These are phyloP conservation scores for Oropetium thomaeum DNA, from an alignment of 176 grass and related monocot genomes.

Conservation along the genomic window DNA sequence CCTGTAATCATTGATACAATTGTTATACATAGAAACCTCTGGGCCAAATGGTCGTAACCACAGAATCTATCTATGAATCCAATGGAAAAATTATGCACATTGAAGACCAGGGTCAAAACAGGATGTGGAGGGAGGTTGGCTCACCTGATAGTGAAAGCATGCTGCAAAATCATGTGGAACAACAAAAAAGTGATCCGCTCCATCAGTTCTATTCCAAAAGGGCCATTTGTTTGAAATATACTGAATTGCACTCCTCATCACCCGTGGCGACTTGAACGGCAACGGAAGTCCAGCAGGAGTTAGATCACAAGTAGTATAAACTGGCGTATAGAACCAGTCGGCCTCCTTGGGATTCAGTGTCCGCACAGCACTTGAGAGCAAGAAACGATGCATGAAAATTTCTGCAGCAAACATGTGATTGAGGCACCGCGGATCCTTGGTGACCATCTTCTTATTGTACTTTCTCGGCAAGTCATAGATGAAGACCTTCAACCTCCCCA, in stretches of 20 bases:
- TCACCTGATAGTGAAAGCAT: slow-evolving; percentile 93
- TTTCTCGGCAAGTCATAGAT: slow-evolving; percentile 93
- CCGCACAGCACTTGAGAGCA: slow-evolving; percentile 81
- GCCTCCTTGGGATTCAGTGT: slow-evolving; percentile 91
- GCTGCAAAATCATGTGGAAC: slow-evolving; percentile 95
- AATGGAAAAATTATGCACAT: neutral
- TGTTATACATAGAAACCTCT: slow-evolving; percentile 4
- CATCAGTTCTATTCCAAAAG: slow-evolving; percentile 86
- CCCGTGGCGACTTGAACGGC: slow-evolving; percentile 85
- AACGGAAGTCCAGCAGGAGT: slow-evolving; percentile 80
- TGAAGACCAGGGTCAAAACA: neutral
- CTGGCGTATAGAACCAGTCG: slow-evolving; percentile 94
- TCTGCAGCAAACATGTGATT: slow-evolving; percentile 96
- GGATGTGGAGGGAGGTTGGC: neutral
- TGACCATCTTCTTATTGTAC: slow-evolving; percentile 95
- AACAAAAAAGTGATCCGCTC: slow-evolving; percentile 90
- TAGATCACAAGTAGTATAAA: slow-evolving; percentile 88
- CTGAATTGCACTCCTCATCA: slow-evolving; percentile 92
- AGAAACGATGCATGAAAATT: slow-evolving; percentile 96
- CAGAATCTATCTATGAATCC: neutral
- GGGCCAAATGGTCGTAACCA: neutral
- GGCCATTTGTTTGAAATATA: slow-evolving; percentile 81
- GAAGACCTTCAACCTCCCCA: slow-evolving; percentile 88
- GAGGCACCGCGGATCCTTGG: slow-evolving; percentile 87
- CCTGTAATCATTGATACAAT: slow-evolving; percentile 38